A percentile compares a stretch with the other conserved stretches of the same genome.
Conservation (phyloP, 140 eudicot genomes). For the Bidens hawaiensis region DNA sequence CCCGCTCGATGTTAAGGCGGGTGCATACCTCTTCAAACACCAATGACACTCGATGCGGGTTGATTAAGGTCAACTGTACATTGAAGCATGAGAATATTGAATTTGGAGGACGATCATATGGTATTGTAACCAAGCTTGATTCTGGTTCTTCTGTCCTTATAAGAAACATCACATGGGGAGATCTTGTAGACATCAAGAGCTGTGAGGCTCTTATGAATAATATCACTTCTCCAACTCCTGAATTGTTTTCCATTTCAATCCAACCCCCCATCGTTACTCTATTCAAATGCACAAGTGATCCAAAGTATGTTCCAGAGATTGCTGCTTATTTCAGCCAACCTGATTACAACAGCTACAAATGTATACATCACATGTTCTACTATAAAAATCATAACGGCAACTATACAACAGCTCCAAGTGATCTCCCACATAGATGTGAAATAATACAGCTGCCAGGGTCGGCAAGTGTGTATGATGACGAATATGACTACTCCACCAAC, state of each 20-base stretch:
- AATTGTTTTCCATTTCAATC: constrained; percentile 3
- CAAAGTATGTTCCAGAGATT: neutral
- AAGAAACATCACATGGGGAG: neutral
- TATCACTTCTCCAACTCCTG: constrained; percentile 11
- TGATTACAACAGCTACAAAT: neutral
- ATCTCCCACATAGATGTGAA: constrained; percentile 16
- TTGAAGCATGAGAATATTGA: neutral
- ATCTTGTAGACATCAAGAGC: neutral
- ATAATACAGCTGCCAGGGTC: constrained; percentile 17
- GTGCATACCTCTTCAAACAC: no score
- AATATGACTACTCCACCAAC: no score
- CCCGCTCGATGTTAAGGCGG: no score
- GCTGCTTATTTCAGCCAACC: neutral
- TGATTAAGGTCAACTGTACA: constrained; percentile 1
- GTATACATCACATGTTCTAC: neutral
- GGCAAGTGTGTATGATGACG: no score
- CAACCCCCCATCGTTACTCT: neutral
- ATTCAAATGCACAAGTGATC: constrained; percentile 12
- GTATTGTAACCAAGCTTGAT: neutral
- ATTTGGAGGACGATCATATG: neutral
- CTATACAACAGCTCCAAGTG: neutral
- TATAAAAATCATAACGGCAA: neutral
- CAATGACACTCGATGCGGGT: neutral
- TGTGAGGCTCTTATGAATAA: constrained; percentile 5
- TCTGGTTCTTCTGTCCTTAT: neutral